These are phyloP conservation scores for Bolboschoenus planiculmis DNA, from an alignment of 176 grass and related monocot species.

Conservation along the genomic window DNA sequence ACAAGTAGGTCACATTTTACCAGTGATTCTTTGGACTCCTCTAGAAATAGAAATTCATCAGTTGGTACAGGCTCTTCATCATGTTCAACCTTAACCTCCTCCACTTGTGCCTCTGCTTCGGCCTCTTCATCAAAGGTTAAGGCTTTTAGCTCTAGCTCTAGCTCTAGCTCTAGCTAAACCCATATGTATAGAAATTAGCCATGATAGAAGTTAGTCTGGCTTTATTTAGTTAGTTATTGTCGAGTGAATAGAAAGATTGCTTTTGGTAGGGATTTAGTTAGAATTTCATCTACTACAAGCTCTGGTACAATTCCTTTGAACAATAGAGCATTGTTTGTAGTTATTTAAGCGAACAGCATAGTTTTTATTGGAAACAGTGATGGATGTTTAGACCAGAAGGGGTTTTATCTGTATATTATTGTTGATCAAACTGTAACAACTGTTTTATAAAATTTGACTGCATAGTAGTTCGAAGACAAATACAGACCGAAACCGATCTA, in stretches of 20 bases:
- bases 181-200: not conserved
- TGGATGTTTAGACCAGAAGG: no score
- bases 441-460: no score
- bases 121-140: not conserved
- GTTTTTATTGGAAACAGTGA: no score
- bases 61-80: not conserved
- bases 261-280: not conserved
- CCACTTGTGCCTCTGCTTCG: not conserved
- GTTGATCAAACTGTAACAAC: no score
- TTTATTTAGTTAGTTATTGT: not conserved
- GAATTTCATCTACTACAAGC: not conserved
- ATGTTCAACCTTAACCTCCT: no score
- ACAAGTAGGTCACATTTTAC: not conserved
- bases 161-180: not conserved
- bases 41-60: not conserved
- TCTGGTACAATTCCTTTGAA: not conserved
- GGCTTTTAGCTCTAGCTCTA: not conserved
- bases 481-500: no score
- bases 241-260: not conserved
- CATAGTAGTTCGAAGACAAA: no score
- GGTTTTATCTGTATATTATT: no score
- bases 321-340: not conserved
- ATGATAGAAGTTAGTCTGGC: not conserved
- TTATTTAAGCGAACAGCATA: not conserved
- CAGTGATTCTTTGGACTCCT: not conserved